Base-by-base conservation (phyloP, 192 early-diverging fungal species). In the Phycomyces blakesleeanus region DNA sequence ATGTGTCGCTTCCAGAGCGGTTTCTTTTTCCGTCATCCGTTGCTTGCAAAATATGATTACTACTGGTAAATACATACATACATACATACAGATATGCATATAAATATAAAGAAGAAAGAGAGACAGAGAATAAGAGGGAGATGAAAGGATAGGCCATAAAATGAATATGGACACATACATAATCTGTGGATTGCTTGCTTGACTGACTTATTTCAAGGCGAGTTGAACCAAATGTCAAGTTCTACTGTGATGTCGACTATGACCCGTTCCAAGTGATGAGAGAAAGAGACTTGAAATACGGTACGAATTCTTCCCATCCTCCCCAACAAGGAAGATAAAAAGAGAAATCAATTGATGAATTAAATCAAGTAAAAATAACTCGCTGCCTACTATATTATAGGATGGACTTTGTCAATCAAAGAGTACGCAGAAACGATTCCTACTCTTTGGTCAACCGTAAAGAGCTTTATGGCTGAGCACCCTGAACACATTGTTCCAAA, bases 1-100 rank as follows among this genome's bases (percentile, higher is more conserved):
- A 90, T 90, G 89, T 90, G 89, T 61, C 73, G 77, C 50, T 89
- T 81, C 66, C 76, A 87, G 70, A 87, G 86, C 18, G 91, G 91
- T 21, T 91, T 87, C 63, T 87, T 93, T 59, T 87, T 77, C 69
- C 78, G 81, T 18, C 91, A 92, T 63, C 85, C 85, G 20, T 69
- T 89, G 21, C 68, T 87, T 40, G 51, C 72, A 15, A 69, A 87
- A 24, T 85, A 84, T 47, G 89, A 93, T 62, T 94, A 86, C 69
- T 94, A 92, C 79, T 94, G 92, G 92, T 81, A 91, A n/a, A 75
- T 86, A 41, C 27, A 4, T 21, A 16, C 20, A 18, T 49, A 16
- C 15, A 10, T 47, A 8, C 14, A 47, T 58, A 2, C 41, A n/a
- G 18, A 26, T 44, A 21, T 60, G 40, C 47, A 26, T n/a, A n/a